Percentiles rank a stretch among this genome's conserved stretches.
Conservation (phyloP, 768 basidiomycete species). For the Termitomyces sp. region DNA sequence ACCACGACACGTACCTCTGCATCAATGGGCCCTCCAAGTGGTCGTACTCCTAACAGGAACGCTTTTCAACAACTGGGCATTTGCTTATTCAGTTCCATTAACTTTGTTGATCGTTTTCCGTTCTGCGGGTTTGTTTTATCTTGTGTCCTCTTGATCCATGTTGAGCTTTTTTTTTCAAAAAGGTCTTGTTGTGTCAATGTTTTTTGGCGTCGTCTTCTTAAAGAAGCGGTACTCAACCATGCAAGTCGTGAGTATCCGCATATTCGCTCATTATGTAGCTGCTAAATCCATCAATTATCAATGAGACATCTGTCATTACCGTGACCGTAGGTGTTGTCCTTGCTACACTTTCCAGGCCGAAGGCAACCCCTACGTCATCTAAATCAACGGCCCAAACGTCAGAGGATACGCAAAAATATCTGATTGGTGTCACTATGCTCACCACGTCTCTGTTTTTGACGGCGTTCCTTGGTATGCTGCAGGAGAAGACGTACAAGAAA, state of each 20-base stretch:
- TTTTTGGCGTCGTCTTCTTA: conserved; percentile 57
- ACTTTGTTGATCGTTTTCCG: conserved; percentile 82
- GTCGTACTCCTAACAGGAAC: conserved; percentile 59
- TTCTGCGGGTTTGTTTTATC: conserved; percentile 54
- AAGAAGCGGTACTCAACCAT: conserved; percentile 50
- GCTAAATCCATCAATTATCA: background rate
- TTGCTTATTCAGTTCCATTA: conserved; percentile 69
- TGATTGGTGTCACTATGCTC: conserved; percentile 66
- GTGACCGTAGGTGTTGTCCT: conserved; percentile 69
- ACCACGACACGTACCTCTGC: conserved; percentile 61
- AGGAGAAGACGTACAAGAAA: conserved; percentile 67
- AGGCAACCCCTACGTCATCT: conserved; percentile 14
- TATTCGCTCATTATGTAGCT: background rate
- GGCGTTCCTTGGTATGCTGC: conserved; percentile 63
- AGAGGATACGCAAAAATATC: conserved; percentile 42
- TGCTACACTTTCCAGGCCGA: conserved; percentile 61
- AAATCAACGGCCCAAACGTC: conserved; percentile 14
- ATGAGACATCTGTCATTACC: conserved; percentile 54
- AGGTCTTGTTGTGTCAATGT: conserved; percentile 77
- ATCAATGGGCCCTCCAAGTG: conserved; percentile 67
- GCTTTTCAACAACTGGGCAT: conserved; percentile 78
- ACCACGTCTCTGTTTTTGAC: conserved; percentile 60
- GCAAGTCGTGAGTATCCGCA: conserved; percentile 49
- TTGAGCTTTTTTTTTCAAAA: conserved; percentile 2
- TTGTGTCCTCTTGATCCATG: background rate